These are phyloP conservation scores for Colletotrichum tropicale DNA, from an alignment of 2,329 filamentous ascomycete species.

Conservation along the genomic window DNA sequence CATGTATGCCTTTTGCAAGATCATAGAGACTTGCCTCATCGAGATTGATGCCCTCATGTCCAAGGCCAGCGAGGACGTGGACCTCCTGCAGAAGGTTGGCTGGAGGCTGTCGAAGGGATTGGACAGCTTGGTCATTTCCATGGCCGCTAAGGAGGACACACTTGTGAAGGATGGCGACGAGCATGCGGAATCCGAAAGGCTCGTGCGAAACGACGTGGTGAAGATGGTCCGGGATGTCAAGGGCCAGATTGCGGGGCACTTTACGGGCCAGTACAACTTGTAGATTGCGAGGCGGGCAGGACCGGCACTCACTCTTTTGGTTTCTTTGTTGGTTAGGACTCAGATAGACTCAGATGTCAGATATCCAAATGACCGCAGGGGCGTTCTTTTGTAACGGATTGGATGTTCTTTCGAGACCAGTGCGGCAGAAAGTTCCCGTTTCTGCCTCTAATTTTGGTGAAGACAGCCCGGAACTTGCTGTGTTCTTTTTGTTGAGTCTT, in stretches of 20 bases:
- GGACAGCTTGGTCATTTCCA: background rate
- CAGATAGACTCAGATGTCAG: background rate
- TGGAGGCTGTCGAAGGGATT: background rate
- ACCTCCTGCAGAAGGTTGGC: background rate
- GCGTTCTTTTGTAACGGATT: rapidly evolving
- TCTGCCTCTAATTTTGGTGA: too few species aligned
- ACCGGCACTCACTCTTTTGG: rapidly evolving
- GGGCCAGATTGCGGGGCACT: background rate
- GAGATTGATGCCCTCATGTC: background rate
- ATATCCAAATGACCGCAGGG: background rate
- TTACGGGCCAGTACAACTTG: background rate
- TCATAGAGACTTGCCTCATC: background rate
- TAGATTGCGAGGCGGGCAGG: background rate
- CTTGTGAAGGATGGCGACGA: background rate
- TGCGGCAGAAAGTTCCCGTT: background rate
- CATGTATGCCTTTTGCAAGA: background rate
- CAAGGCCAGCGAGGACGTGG: background rate
- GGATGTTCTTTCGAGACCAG: background rate
- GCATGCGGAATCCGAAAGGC: background rate
- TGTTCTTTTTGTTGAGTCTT: background rate
- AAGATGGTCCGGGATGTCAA: background rate
- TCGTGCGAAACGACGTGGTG: background rate
- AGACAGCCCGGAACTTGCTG: background rate
- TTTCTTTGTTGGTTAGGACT: background rate
- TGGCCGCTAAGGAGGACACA: background rate